Evolutionary conservation across 2,329 filamentous ascomycete genomes (phyloP).

Genomic region (Claviceps humidiphila): DNA sequence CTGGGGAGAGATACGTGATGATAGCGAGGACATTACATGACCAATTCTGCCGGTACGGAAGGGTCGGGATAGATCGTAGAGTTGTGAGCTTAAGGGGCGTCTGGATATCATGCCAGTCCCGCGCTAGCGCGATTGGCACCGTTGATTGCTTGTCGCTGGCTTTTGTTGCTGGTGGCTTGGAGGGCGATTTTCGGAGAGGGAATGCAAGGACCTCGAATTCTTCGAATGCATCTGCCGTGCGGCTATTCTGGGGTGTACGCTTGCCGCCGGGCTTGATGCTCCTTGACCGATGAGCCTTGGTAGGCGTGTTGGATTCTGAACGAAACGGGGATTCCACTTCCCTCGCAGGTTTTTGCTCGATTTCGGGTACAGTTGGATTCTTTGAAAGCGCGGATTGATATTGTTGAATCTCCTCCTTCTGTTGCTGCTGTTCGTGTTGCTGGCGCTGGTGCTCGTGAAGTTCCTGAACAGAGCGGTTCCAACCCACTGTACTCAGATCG

Average conservation of each 20-base stretch:
- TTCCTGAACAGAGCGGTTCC: constrained; percentile 28
- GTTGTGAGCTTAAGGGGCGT: constrained; percentile 38
- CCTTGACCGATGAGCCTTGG: background rate
- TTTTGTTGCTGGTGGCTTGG: constrained; percentile 1
- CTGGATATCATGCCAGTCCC: constrained; percentile 27
- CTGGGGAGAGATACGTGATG: constrained; percentile 30
- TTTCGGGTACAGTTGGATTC: background rate
- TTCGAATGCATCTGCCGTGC: constrained; percentile 23
- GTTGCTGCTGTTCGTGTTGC: background rate
- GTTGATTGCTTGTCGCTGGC: background rate
- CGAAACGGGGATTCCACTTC: background rate
- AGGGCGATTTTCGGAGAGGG: constrained; percentile 8
- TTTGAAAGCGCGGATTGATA: background rate
- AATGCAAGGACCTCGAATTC: constrained; percentile 24
- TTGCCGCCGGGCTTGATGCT: background rate
- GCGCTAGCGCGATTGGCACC: constrained; percentile 24
- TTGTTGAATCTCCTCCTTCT: background rate
- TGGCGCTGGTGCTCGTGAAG: constrained; percentile 6
- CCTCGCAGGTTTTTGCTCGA: background rate
- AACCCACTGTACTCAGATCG: constrained; percentile 32
- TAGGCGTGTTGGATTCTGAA: background rate
- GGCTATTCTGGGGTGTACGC: constrained; percentile 11
- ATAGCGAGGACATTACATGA: constrained; percentile 41
- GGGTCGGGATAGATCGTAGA: constrained; percentile 33
- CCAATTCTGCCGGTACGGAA: constrained; percentile 46